Evolutionary conservation across 495 filamentous ascomycete species (phyloP).

Genomic region (Cladorrhinum samala): DNA sequence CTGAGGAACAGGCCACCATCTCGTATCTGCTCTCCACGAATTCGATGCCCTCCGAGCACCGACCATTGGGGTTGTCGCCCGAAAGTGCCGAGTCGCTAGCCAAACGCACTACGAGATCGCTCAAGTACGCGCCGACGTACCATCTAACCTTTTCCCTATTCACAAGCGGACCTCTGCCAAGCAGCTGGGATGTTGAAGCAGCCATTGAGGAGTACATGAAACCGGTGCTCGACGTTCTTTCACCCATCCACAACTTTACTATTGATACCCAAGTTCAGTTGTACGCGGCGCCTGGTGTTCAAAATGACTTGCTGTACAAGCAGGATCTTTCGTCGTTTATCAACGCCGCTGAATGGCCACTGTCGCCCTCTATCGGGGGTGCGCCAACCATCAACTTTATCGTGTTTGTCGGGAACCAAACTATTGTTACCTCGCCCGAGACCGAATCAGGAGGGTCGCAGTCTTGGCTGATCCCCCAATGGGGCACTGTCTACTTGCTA

Average conservation of each 20-base stretch:
- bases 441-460: slow-evolving; percentile 54
- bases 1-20: slow-evolving; percentile 85
- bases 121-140: slow-evolving; percentile 91
- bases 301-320: slow-evolving; percentile 61
- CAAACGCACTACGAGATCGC: slow-evolving; percentile 63
- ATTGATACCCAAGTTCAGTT: slow-evolving; percentile 95
- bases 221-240: slow-evolving; percentile 71
- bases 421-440: slow-evolving; percentile 26
- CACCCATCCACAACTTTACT: slow-evolving; percentile 87
- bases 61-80: slow-evolving; percentile 36
- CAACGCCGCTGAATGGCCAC: slow-evolving; percentile 95
- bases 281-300: slow-evolving; percentile 75
- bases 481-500: slow-evolving; percentile 85
- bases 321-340: slow-evolving; percentile 91
- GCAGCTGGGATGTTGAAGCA: slow-evolving; percentile 83
- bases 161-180: slow-evolving; percentile 67
- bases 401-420: slow-evolving; percentile 65
- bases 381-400: slow-evolving; percentile 96
- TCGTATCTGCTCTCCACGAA: slow-evolving; percentile 68
- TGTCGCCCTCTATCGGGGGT: slow-evolving; percentile 86
- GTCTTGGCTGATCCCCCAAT: slow-evolving; percentile 93
- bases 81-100: slow-evolving; percentile 41
- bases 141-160: slow-evolving; percentile 96
- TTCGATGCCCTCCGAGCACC: slow-evolving; percentile 43
- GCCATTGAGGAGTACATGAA: slow-evolving; percentile 76